A percentile compares a stretch with the other conserved stretches of the same genome.
Conservation (phyloP, 2,329 filamentous ascomycete genomes). For the Chaetomiaceae sp. region DNA sequence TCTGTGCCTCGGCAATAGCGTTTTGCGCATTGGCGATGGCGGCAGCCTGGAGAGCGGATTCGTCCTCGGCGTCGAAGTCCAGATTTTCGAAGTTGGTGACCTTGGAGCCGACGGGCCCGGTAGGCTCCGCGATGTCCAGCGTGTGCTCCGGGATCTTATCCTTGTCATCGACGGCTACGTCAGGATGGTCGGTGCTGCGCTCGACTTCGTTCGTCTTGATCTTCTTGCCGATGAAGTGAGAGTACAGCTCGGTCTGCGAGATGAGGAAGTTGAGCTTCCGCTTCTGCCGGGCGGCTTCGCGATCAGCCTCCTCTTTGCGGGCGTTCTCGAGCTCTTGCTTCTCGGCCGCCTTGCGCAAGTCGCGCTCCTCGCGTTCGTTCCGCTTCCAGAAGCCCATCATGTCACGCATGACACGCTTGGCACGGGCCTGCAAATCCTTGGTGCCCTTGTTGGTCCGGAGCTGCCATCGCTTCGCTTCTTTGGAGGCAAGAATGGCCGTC, state of each 20-base stretch:
- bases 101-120: slow-evolving; percentile 56
- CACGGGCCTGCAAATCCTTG: slow-evolving; percentile 93
- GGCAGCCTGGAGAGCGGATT: slow-evolving; percentile 71
- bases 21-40: slow-evolving; percentile 95
- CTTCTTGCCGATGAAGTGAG: slow-evolving; percentile 98
- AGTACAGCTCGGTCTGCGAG: slow-evolving; percentile 97
- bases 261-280: slow-evolving; percentile 99
- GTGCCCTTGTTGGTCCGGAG: slow-evolving; percentile 96
- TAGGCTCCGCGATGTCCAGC: slow-evolving; percentile 47
- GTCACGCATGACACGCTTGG: slow-evolving; percentile 97
- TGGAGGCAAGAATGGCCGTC: slow-evolving; percentile 92
- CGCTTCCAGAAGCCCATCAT: slow-evolving; percentile 99
- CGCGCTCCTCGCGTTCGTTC: slow-evolving; percentile 94
- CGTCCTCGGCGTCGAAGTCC: slow-evolving; percentile 93
- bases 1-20: slow-evolving; percentile 89
- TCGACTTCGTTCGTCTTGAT: slow-evolving; percentile 97
- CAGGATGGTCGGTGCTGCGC: slow-evolving; percentile 76
- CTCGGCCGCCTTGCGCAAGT: slow-evolving; percentile 89
- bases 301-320: slow-evolving; percentile 92
- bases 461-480: slow-evolving; percentile 97
- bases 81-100: slow-evolving; percentile 93
- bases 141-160: slow-evolving; percentile 38
- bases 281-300: slow-evolving; percentile 95
- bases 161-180: slow-evolving; percentile 55
- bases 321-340: slow-evolving; percentile 94